Evolutionary conservation across 2,329 filamentous ascomycete genomes (phyloP).

Genomic region (Monosporascus sp.): DNA sequence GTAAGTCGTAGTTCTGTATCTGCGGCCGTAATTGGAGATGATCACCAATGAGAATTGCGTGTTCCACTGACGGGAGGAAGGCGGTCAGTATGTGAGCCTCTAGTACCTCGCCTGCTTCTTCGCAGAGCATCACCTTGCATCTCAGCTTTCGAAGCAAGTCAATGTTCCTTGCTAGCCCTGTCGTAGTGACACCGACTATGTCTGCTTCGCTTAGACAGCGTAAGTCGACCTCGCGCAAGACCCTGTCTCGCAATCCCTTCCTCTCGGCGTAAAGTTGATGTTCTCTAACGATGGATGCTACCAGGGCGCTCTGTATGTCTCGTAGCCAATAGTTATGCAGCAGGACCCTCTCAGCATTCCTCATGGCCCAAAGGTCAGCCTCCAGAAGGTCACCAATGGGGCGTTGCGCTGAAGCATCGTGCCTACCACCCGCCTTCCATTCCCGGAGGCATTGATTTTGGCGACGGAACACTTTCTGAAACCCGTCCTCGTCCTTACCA

Average conservation of each 20-base stretch:
- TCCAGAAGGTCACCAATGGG: slow-evolving; percentile 5
- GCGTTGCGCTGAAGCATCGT: not conserved
- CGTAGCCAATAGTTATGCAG: slow-evolving; percentile 27
- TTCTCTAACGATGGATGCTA: slow-evolving; percentile 3
- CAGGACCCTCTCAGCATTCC: slow-evolving; percentile 13
- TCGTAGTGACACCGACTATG: slow-evolving; percentile 57
- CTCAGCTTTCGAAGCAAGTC: slow-evolving; percentile 42
- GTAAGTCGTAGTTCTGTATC: slow-evolving; percentile 50
- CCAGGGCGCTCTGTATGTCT: slow-evolving; percentile 17
- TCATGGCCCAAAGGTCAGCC: slow-evolving; percentile 15
- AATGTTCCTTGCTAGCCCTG: slow-evolving; percentile 49
- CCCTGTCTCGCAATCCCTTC: slow-evolving; percentile 11
- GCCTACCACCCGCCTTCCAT: slow-evolving; percentile 14
- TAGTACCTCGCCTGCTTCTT: slow-evolving; percentile 65
- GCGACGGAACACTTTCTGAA: slow-evolving; percentile 10
- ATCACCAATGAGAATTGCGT: slow-evolving; percentile 60
- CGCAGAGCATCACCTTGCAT: slow-evolving; percentile 57
- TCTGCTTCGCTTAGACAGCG: slow-evolving; percentile 34
- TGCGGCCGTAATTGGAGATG: slow-evolving; percentile 58
- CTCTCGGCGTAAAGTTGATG: slow-evolving; percentile 6
- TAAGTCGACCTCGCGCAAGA: slow-evolving; percentile 29
- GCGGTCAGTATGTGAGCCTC: slow-evolving; percentile 59
- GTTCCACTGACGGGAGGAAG: slow-evolving; percentile 54
- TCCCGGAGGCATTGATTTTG: slow-evolving; percentile 10
- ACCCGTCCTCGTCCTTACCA: slow-evolving; percentile 23